Percentiles rank a stretch among this genome's conserved stretches.
Conservation (phyloP, 768 basidiomycete genomes). For the Clavulina sp. region DNA sequence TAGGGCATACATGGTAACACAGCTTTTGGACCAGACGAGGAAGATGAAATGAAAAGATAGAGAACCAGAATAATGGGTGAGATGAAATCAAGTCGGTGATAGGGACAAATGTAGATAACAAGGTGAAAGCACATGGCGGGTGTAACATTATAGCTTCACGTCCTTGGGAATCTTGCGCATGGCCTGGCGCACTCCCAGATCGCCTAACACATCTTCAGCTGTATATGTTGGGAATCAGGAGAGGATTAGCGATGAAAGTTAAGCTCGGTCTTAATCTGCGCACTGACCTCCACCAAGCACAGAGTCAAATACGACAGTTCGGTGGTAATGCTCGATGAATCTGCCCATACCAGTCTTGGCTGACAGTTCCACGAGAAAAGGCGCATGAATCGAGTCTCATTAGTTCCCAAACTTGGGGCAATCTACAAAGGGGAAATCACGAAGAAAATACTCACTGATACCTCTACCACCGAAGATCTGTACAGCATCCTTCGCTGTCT, state of each 20-base stretch:
- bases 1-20: no score
- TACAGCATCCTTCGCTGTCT: constrained; percentile 57
- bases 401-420: constrained; percentile 13
- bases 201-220: constrained; percentile 34
- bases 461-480: constrained; percentile 11
- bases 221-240: constrained; percentile 7
- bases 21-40: no score
- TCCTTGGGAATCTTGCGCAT: no score
- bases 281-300: constrained; percentile 68
- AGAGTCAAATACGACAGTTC: constrained; percentile 68
- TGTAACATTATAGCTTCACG: background rate
- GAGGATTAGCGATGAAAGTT: background rate
- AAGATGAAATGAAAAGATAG: no score
- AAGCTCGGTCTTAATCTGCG: background rate
- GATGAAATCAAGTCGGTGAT: no score
- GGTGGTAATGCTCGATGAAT: constrained; percentile 63
- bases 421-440: constrained; percentile 35
- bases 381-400: background rate
- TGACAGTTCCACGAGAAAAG: constrained; percentile 18
- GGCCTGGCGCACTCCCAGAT: constrained; percentile 68
- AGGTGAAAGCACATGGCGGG: no score
- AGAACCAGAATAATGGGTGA: no score
- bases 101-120: no score
- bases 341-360: constrained; percentile 66
- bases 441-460: background rate